Base-by-base conservation (phyloP, 139 green algal genomes). In the Auxenochlorella pyrenoidosa region DNA sequence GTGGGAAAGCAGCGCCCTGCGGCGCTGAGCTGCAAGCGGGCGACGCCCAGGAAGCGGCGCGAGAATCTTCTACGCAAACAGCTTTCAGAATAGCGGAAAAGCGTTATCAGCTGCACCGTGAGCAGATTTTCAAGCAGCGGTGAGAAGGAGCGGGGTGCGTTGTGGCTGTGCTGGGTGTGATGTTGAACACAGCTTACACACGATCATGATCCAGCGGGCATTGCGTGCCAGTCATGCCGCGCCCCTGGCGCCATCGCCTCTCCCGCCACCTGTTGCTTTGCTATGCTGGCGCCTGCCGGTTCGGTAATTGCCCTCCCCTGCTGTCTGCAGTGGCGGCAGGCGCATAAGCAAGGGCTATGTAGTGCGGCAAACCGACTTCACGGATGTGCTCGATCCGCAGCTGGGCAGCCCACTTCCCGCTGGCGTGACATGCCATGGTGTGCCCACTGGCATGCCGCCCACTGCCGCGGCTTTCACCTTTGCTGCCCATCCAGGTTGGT, bases 31-130 rank as follows among this genome's bases (percentile, higher is more conserved):
- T 63, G 54, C 54, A 63, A 63, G 54, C 54, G 54, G 54, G 15
- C 54, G 66, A 73, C 32, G 10, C 32, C 8, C 66, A 73, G 28
- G 66, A 32, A 18, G 28, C 66, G n/a, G 30, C 66, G 2, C 66
- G 32, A 18, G 66, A 73, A 3, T 8, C 32, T 8, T 73, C 70
- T 63, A 13, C 15, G 19, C 70, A 30, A 1, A 91, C 91, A 1
- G 93, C 92, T 18, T 96, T 96, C 79, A 79, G 93, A n/a, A 44
- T 71, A 0, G 89, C 88, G 13, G 93, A 96, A 43, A 96, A 96
- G 75, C 85, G 85, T 34, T 96, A 95, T 68, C 88, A 95, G 78
- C 87, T 92, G 66, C 84, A 92, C 79, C 60, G 34, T 60, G 79
- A 85, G 16, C 60, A 60, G 4, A 18, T 83, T 1, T 63, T 83